phyloP scores from a whole-genome alignment of 2,329 filamentous ascomycete species.

The Epicoccum sorghinum region DNA sequence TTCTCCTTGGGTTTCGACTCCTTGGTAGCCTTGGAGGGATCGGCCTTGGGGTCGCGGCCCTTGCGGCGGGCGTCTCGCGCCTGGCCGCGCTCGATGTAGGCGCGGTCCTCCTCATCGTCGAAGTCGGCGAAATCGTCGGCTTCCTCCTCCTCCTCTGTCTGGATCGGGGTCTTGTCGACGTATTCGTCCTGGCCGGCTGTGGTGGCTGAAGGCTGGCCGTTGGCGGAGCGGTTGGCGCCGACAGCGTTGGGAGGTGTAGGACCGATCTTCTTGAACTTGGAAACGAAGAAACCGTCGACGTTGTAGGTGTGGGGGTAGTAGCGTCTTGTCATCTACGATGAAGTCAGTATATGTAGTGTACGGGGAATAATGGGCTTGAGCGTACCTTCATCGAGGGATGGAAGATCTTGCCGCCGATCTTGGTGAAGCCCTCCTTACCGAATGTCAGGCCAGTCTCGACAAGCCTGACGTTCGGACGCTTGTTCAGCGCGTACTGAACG shows the following conservation, averaged over 20 bases:
- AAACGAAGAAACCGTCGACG: constrained; percentile 97
- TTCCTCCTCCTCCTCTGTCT: constrained; percentile 47
- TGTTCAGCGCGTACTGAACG: constrained; percentile 88
- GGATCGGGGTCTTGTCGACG: constrained; percentile 73
- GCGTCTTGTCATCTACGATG: constrained; percentile 35
- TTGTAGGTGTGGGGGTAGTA: constrained; percentile 49
- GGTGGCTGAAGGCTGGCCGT: constrained; percentile 48
- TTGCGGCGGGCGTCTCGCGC: constrained; percentile 53
- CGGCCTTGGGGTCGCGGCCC: constrained; percentile 54
- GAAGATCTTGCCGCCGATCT: constrained; percentile 90
- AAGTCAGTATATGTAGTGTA: neutral
- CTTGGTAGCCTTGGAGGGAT: constrained; percentile 29
- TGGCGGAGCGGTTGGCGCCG: constrained; percentile 35
- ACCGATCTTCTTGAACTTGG: constrained; percentile 93
- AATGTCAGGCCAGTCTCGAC: constrained; percentile 91
- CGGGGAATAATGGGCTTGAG: neutral
- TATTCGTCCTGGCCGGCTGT: constrained; percentile 52
- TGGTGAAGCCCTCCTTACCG: constrained; percentile 90
- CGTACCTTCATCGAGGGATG: constrained; percentile 83
- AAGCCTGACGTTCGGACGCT: constrained; percentile 90
- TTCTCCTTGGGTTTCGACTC: constrained; percentile 26
- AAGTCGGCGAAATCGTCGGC: constrained; percentile 56
- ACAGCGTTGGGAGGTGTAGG: constrained; percentile 70
- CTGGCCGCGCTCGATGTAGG: constrained; percentile 55
- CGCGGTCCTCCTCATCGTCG: constrained; percentile 57